Percentiles rank a stretch among this genome's conserved stretches.
These are phyloP conservation scores for Coccomyxa subellipsoidea DNA, from an alignment of 163 green algal genomes.

Conservation along the genomic window DNA sequence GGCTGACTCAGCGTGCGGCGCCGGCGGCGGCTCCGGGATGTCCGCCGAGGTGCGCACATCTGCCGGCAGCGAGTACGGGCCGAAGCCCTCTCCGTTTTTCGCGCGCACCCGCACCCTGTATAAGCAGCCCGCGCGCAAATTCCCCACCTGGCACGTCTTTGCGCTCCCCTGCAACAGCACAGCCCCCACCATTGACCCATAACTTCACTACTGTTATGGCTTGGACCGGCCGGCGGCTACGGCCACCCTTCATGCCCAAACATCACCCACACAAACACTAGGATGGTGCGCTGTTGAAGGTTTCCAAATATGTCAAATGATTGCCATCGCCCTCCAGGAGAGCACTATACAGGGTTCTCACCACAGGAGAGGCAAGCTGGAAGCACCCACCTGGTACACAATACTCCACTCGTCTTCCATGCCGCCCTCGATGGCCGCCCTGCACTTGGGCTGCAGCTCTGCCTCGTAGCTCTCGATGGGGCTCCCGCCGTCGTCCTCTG, in stretches of 20 bases:
- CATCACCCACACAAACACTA: too few species aligned
- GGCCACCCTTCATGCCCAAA: too few species aligned
- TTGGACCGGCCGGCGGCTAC: too few species aligned
- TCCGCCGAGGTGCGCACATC: conserved; percentile 48
- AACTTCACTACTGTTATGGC: too few species aligned
- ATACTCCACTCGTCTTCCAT: conserved; percentile 59
- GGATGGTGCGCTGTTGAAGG: too few species aligned
- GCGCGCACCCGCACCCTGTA: conserved; percentile 57
- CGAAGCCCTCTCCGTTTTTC: conserved; percentile 40
- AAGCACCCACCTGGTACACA: conserved; percentile 44
- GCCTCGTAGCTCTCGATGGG: conserved; percentile 50
- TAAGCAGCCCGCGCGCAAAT: conserved; percentile 56
- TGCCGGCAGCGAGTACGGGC: conserved; percentile 34
- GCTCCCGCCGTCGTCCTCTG: conserved; percentile 53
- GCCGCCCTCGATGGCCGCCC: conserved; percentile 29
- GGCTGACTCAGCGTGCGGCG: conserved; percentile 19
- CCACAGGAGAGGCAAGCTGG: too few species aligned
- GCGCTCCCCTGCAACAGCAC: conserved; percentile 28
- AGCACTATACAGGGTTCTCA: too few species aligned
- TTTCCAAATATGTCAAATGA: too few species aligned
- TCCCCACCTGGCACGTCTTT: conserved; percentile 50
- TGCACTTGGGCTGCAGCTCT: conserved; percentile 58
- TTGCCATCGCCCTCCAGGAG: too few species aligned
- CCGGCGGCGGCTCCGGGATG: conserved; percentile 43
- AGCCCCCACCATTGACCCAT: too few species aligned